phyloP scores from a whole-genome alignment of 257 asterid species.

The Solanum pinnatisectum region DNA sequence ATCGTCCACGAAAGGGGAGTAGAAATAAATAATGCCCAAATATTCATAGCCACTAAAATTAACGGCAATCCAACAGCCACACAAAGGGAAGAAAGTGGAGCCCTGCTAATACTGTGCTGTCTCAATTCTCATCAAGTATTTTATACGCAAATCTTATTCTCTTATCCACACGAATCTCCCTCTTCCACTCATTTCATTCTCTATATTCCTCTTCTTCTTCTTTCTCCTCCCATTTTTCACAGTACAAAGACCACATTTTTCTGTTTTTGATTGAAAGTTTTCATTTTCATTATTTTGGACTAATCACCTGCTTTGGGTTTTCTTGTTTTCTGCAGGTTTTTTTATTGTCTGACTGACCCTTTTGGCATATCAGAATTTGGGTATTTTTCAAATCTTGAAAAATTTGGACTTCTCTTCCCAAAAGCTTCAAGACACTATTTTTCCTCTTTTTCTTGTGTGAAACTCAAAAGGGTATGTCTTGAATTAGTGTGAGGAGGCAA shows the following conservation, averaged over 20 bases:
- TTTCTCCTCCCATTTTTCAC: background rate
- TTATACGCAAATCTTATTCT: slow-evolving; percentile 18
- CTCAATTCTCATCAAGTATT: slow-evolving; percentile 23
- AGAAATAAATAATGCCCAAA: background rate
- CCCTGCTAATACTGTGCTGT: slow-evolving; percentile 22
- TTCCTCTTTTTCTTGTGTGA: background rate
- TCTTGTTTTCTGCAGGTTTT: background rate
- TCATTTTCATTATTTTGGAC: background rate
- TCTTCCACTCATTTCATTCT: background rate
- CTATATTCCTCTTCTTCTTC: no score
- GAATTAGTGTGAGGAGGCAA: background rate
- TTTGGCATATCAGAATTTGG: background rate
- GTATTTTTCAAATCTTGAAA: background rate
- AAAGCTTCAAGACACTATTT: background rate
- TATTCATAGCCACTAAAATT: slow-evolving; percentile 20
- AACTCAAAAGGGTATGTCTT: background rate
- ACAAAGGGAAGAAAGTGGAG: background rate
- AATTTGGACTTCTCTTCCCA: background rate
- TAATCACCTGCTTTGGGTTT: background rate
- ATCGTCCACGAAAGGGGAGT: background rate
- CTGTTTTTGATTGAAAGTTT: background rate
- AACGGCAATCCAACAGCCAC: slow-evolving; percentile 32
- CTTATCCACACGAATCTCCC: background rate
- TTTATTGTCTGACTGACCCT: background rate
- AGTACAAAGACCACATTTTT: background rate